Base-by-base conservation (phyloP, 2,329 filamentous ascomycete genomes). In the Coniochaeta hoffmannii region DNA sequence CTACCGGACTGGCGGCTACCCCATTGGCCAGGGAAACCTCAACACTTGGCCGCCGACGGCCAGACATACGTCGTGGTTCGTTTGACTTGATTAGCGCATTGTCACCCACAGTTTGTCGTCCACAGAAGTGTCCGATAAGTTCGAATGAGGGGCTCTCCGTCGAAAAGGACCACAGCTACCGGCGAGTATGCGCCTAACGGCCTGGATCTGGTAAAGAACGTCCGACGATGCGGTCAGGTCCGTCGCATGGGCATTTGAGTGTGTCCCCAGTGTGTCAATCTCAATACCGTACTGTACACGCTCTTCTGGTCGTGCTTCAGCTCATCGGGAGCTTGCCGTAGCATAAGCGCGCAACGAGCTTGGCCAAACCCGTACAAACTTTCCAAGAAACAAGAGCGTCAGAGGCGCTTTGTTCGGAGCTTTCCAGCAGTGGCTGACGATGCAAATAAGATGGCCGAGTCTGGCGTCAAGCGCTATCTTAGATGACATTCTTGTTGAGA, bases 91-190 rank as follows among this genome's bases (percentile, higher is more conserved):
- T 61, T 63, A 61, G 63, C 63, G 62, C 64, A 60, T 57, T 62
- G 60, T 62, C 59, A 50, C 60, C 62, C 63, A 62, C 22, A 26
- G 24, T n/a, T n/a, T n/a, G n/a, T 62, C 59, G 52, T 61, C 62
- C 63, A 62, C 22, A 26, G 24, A 28, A 46, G 41, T 22, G 19
- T 15, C 15, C 9, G 57, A 59, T 57, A 53, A 58, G 60, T 56
- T 46, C 41, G 15, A 28, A 28, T 28, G 41, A 46, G 12, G 24
- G 19, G 41, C 41, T 24, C 24, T 9, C 19, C 12, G 19, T 46
- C 24, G 24, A 5, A 19, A 41, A 36, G 15, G 36, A 41, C n/a
- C 12, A 19, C 17, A 7, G 36, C 36, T n/a, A 22, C 17, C 12
- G 36, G 10, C 12, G 17, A 41, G 19, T 10, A 19, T 41, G 36